Base-by-base conservation (phyloP, 768 basidiomycete genomes). In the Lentinula detonsa region DNA sequence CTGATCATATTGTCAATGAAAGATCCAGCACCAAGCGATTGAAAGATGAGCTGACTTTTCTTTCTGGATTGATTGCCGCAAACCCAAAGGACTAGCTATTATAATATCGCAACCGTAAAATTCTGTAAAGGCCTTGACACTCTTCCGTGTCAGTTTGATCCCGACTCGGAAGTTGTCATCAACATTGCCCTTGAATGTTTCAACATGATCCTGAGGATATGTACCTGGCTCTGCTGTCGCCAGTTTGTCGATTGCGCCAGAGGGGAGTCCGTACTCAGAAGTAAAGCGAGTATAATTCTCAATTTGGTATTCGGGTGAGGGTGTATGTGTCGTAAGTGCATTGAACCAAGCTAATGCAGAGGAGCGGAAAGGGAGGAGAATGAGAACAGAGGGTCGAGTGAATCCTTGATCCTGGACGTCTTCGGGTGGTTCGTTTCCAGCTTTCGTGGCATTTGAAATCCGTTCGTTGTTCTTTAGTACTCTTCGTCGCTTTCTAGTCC, bases 321-420 rank as follows among this genome's bases (percentile, higher is more conserved):
- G 85, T 15, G 90, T 87, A 68, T 93, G 93, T 16, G 85, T 76
- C 2, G 86, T 87, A 57, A 98, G 76, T 28, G 90, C 85, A n/a
- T 80, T 78, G 63, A 95, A 76, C 92, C 95, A 98, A 59, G 84
- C 79, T 5, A 90, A 75, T 0, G 92, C 95, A 54, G 86, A 87
- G 43, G 92, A 93, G 53, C 97, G 93, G 77, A 98, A 94, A 1
- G 97, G 97, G 9, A 95, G 83, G 61, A 98, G 85, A 64, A 99
- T 76, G 50, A 99, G 90, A 33, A 96, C 79, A 18, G 96, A 95
- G 9, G 97, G 96, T 5, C 97, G 90, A 6, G 95, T 97, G 75
- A 98, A 98, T 31, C 96, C 96, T 80, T 98, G 97, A 69, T 99
- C 97, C 74, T 93, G 92, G 13, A 91, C 81, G 62, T 92, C 86